phyloP scores from a whole-genome alignment of 257 asterid species.

The Eucommia ulmoides region DNA sequence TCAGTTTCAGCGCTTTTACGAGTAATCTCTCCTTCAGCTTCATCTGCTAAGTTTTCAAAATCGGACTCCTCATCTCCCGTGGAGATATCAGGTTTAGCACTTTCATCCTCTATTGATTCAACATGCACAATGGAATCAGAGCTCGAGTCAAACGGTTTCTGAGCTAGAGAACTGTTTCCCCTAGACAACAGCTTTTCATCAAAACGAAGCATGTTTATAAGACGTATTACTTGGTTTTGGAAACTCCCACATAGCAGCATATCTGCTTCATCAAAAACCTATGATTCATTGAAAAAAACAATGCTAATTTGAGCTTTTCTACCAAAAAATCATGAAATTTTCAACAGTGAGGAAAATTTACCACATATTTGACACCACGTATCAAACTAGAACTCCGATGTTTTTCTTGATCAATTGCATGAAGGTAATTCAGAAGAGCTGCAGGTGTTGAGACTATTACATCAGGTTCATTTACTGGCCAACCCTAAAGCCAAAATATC shows the following conservation, averaged over 20 bases:
- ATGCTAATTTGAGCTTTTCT: background rate
- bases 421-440: slow-evolving; percentile 74
- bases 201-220: slow-evolving; percentile 79
- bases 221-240: slow-evolving; percentile 87
- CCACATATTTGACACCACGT: slow-evolving; percentile 76
- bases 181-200: slow-evolving; percentile 84
- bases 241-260: slow-evolving; percentile 88
- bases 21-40: slow-evolving; percentile 23
- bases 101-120: slow-evolving; percentile 27
- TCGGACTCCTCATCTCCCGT: slow-evolving; percentile 24
- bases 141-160: slow-evolving; percentile 12
- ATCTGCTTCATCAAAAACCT: slow-evolving; percentile 99
- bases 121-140: slow-evolving; percentile 14
- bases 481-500: slow-evolving; percentile 43
- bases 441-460: slow-evolving; percentile 87
- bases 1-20: slow-evolving; percentile 43
- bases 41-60: slow-evolving; percentile 14
- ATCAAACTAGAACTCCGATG: slow-evolving; percentile 39
- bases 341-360: slow-evolving; percentile 20
- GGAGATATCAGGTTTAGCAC: slow-evolving; percentile 15
- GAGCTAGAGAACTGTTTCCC: slow-evolving; percentile 19
- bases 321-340: no score
- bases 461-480: slow-evolving; percentile 72
- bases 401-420: slow-evolving; percentile 56
- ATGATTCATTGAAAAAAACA: slow-evolving; percentile 4